These are phyloP conservation scores for Helicosporidium sp. DNA, from an alignment of 139 green algal species.

Conservation along the genomic window DNA sequence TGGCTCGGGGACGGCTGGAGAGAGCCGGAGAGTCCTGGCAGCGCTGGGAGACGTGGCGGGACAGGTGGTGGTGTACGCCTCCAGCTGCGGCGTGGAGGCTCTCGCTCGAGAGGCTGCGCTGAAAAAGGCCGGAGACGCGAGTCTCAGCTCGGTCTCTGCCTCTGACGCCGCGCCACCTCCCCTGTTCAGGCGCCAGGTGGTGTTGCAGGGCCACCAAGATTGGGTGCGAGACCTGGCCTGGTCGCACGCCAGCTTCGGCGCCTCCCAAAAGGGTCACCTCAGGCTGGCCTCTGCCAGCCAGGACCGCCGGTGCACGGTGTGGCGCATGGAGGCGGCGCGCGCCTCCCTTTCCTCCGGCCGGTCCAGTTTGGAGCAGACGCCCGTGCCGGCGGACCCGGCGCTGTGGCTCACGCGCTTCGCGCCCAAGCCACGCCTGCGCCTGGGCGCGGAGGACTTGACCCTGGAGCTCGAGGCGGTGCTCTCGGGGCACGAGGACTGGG, in stretches of 20 bases:
- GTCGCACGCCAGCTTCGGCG: slow-evolving; percentile 11
- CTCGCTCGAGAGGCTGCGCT: too few relatives aligned
- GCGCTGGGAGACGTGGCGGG: too few relatives aligned
- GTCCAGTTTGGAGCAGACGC: too few relatives aligned
- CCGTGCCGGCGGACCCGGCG: slow-evolving; percentile 2
- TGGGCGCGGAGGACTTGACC: slow-evolving; percentile 12
- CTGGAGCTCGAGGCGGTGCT: slow-evolving; percentile 58
- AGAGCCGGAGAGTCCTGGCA: too few relatives aligned
- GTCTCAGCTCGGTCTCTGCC: too few relatives aligned
- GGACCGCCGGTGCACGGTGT: slow-evolving; percentile 56
- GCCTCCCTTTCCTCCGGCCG: not conserved
- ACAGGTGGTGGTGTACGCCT: too few relatives aligned
- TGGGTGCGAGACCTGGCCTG: slow-evolving; percentile 66
- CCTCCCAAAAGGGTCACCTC: too few relatives aligned
- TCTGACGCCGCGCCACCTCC: too few relatives aligned
- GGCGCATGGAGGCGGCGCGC: slow-evolving; percentile 17
- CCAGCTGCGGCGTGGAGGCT: too few relatives aligned
- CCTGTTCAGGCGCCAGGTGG: too few relatives aligned
- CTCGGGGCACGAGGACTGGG: slow-evolving; percentile 88
- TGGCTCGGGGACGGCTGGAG: too few relatives aligned
- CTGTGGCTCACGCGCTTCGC: slow-evolving; percentile 30
- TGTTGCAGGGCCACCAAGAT: slow-evolving; percentile 63
- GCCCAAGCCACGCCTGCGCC: slow-evolving; percentile 19
- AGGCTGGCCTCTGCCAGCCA: slow-evolving; percentile 74
- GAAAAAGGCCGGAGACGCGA: too few relatives aligned